phyloP scores from a whole-genome alignment of 805 yeast species.

The Candida argentea region DNA sequence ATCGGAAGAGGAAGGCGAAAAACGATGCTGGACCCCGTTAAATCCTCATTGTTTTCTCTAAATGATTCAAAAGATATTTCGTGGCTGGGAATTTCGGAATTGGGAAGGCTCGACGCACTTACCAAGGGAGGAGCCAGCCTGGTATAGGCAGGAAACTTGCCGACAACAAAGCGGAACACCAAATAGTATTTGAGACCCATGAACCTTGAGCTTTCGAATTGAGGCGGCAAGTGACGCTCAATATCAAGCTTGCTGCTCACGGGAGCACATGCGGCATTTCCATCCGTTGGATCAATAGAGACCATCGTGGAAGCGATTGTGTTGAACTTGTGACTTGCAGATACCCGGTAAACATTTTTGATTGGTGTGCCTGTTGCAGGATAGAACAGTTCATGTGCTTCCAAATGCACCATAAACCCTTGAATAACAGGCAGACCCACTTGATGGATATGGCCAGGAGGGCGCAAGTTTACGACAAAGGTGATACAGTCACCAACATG shows the following conservation, averaged over 20 bases:
- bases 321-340: conserved; percentile 23
- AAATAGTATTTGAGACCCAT: conserved; percentile 27
- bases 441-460: conserved; percentile 7
- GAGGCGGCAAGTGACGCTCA: conserved; percentile 22
- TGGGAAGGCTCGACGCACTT: conserved; percentile 1
- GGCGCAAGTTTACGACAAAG: conserved; percentile 19
- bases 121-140: background rate
- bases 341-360: conserved; percentile 22
- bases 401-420: conserved; percentile 25
- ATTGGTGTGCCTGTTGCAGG: conserved; percentile 6
- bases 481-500: conserved; percentile 30
- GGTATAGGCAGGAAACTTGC: conserved; percentile 10
- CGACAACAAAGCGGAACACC: conserved; percentile 26
- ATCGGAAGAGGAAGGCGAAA: conserved; percentile 19
- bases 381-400: conserved; percentile 30
- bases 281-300: background rate
- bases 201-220: conserved; percentile 26
- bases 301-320: conserved; percentile 16
- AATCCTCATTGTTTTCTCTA: conserved; percentile 13
- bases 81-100: conserved; percentile 3
- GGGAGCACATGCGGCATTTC: background rate
- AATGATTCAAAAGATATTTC: conserved; percentile 3
- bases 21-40: conserved; percentile 17
- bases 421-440: conserved; percentile 13
- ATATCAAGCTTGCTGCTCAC: conserved; percentile 20